Base-by-base conservation (phyloP, 2,329 filamentous ascomycete species). In the Cryoendolithus antarcticus region DNA sequence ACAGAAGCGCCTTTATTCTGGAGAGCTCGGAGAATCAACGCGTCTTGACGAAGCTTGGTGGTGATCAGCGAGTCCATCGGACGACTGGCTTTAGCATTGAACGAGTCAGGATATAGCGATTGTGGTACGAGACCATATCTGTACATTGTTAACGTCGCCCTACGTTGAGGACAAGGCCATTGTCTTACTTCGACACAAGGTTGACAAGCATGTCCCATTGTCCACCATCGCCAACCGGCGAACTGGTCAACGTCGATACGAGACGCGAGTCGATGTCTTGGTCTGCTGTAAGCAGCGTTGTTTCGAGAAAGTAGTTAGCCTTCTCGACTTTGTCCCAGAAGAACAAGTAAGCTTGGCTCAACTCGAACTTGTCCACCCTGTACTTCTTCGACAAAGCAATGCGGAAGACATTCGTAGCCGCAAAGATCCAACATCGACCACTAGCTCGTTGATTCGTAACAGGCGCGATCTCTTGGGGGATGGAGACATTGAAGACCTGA, bases 291-390 rank as follows among this genome's bases (percentile, higher is more conserved):
- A 84, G 77, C 40, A 93, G 73, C 44, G 89, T 75, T 53, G 83
- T 81, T 62, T 93, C 85, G 11, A 93, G 71, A 64, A 93, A 93
- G 67, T 75, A 93, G 60, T 93, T 93, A 6, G 81, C 72, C 62
- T 93, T 93, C 61, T 94, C 86, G 12, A 93, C 74, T 65, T 93
- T 93, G 60, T 94, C 86, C 80, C 82, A 93, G 70, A 86, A 93
- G 65, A 89, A 93, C 3, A 93, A 71, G 54, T 93, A 93, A 1
- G 80, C 71, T 62, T 93, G 86, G 24, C 80, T 86, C n/a, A 94
- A 69, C 66, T 93, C 83, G 53, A 93, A 93, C 38, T 73, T 69
- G 34, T 78, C 73, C 11, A 93, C 72, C 46, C 77, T 75, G 61
- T 93, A 82, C 52, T 80, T 80, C 61, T 83, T 81, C 80, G 91